Evolutionary conservation across 2,329 filamentous ascomycete genomes (phyloP).

Genomic region (Remersonia thermophila): DNA sequence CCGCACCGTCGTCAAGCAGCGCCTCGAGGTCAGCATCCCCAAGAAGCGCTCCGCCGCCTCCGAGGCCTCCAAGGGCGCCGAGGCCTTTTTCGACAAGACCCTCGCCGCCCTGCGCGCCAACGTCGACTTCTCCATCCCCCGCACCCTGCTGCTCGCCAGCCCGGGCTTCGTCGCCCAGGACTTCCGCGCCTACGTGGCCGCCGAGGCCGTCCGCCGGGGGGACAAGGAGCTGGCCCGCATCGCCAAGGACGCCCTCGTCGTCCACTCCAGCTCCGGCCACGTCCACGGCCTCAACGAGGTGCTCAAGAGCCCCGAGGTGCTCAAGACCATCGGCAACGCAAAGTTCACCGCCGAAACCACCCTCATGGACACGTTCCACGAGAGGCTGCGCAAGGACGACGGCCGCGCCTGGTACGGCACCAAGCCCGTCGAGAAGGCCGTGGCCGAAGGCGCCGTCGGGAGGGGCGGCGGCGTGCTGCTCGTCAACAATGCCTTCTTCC

Average conservation of each 20-base stretch:
- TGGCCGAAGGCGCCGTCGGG: constrained; percentile 79
- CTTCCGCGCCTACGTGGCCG: constrained; percentile 63
- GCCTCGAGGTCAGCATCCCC: constrained; percentile 53
- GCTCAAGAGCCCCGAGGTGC: constrained; percentile 67
- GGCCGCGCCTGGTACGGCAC: constrained; percentile 85
- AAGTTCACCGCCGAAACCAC: constrained; percentile 77
- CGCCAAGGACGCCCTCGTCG: constrained; percentile 53
- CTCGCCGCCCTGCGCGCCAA: constrained; percentile 64
- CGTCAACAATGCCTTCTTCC: constrained; percentile 78
- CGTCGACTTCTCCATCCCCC: constrained; percentile 58
- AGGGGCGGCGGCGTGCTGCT: constrained; percentile 73
- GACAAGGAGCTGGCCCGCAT: constrained; percentile 60
- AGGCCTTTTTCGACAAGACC: constrained; percentile 66
- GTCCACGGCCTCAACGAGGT: constrained; percentile 81
- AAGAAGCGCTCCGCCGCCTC: constrained; percentile 53
- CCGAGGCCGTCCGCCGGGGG: constrained; percentile 41
- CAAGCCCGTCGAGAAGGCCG: constrained; percentile 66
- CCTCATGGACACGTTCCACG: constrained; percentile 74
- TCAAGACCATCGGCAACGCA: constrained; percentile 67
- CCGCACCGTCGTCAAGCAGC: constrained; percentile 62
- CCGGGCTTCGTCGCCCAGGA: constrained; percentile 76
- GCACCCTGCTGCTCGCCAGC: constrained; percentile 72
- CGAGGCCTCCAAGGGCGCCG: constrained; percentile 59
- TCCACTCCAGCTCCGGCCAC: constrained; percentile 77
- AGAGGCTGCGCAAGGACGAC: constrained; percentile 69